phyloP scores from a whole-genome alignment of 2,329 filamentous ascomycete genomes.

The Cercospora canescens region DNA sequence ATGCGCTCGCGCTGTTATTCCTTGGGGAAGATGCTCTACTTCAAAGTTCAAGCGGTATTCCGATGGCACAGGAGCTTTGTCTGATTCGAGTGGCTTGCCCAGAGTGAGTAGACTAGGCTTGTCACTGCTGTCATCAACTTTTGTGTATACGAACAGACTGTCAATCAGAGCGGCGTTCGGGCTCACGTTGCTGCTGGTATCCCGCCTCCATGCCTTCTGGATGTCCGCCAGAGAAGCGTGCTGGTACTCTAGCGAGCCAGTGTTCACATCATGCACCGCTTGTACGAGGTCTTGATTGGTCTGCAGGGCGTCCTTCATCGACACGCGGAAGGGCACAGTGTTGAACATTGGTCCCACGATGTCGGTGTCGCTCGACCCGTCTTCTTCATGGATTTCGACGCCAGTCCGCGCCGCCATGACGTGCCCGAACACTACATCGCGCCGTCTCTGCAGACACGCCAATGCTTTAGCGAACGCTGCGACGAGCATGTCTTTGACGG shows the following conservation, averaged over 20 bases:
- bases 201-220: slow-evolving; percentile 16
- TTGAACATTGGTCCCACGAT: slow-evolving; percentile 21
- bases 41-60: slow-evolving; percentile 20
- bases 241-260: slow-evolving; percentile 16
- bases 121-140: not conserved
- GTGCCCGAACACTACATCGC: slow-evolving; percentile 22
- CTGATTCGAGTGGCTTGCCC: slow-evolving; percentile 12
- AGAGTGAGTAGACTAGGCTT: slow-evolving; percentile 2
- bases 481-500: slow-evolving; percentile 16
- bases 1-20: slow-evolving; percentile 11
- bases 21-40: slow-evolving; percentile 15
- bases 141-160: slow-evolving; percentile 18
- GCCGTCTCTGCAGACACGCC: slow-evolving; percentile 8
- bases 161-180: slow-evolving; percentile 13
- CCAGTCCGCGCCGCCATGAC: slow-evolving; percentile 17
- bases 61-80: slow-evolving; percentile 17
- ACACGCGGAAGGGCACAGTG: slow-evolving; percentile 16
- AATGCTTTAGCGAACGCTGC: slow-evolving; percentile 18
- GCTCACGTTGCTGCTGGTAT: not conserved
- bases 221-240: slow-evolving; percentile 18
- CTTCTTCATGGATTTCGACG: not conserved
- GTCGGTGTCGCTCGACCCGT: slow-evolving; percentile 3
- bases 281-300: slow-evolving; percentile 13
- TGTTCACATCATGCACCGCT: slow-evolving; percentile 6
- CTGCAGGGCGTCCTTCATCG: slow-evolving; percentile 14